Percentiles rank a stretch among this genome's conserved stretches.
Evolutionary conservation across 2,329 filamentous ascomycete species (phyloP).

Genomic region (Cytospora leucostoma): DNA sequence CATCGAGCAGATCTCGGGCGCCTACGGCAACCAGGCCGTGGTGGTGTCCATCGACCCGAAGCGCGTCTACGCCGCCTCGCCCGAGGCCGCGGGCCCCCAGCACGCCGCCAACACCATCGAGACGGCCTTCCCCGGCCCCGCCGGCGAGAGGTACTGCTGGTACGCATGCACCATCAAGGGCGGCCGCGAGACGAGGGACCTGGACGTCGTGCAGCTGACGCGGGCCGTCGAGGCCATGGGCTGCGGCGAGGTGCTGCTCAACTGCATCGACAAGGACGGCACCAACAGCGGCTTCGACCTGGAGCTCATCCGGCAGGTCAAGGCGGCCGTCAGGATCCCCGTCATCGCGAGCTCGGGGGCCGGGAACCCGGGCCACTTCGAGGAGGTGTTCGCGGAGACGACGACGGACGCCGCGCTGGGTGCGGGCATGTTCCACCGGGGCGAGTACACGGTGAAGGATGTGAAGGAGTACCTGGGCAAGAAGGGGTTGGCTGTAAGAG

Average conservation of each 20-base stretch:
- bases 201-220: conserved; percentile 87
- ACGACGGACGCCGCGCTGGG: conserved; percentile 89
- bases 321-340: conserved; percentile 82
- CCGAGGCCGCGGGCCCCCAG: conserved; percentile 58
- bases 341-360: conserved; percentile 95
- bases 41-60: conserved; percentile 95
- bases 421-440: conserved; percentile 96
- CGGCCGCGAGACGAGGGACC: conserved; percentile 87
- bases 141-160: conserved; percentile 84
- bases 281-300: conserved; percentile 94
- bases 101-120: conserved; percentile 71
- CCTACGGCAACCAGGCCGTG: conserved; percentile 95
- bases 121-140: conserved; percentile 69
- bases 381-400: conserved; percentile 85
- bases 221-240: conserved; percentile 95
- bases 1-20: conserved; percentile 90
- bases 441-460: conserved; percentile 90
- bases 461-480: conserved; percentile 81
- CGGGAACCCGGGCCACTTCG: conserved; percentile 83
- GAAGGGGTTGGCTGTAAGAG: conserved; percentile 75
- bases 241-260: conserved; percentile 88
- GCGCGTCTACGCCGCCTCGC: conserved; percentile 73
- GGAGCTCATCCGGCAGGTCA: conserved; percentile 87
- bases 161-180: conserved; percentile 98
- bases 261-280: conserved; percentile 97